Evolutionary conservation across 2,329 filamentous ascomycete genomes (phyloP).

Genomic region (Aspergillus nomiae): DNA sequence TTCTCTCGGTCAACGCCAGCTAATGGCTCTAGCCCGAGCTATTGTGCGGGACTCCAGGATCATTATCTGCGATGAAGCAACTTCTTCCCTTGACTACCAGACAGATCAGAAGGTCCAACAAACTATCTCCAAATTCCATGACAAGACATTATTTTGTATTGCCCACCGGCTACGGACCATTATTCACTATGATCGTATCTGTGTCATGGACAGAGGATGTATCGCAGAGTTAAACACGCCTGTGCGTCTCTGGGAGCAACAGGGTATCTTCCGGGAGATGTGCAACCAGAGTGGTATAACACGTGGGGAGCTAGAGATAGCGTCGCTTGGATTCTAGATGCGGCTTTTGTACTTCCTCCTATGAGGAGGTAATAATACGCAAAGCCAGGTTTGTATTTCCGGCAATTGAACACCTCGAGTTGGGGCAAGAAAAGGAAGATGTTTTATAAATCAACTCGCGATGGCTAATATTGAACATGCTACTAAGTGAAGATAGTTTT

Average conservation of each 20-base stretch:
- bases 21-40: slow-evolving; percentile 91
- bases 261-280: slow-evolving; percentile 85
- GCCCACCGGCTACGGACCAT: slow-evolving; percentile 91
- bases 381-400: too few relatives aligned
- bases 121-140: slow-evolving; percentile 85
- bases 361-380: too few relatives aligned
- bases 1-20: slow-evolving; percentile 88
- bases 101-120: slow-evolving; percentile 91
- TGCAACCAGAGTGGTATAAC: slow-evolving; percentile 82
- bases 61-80: slow-evolving; percentile 97
- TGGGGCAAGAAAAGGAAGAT: too few relatives aligned
- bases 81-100: slow-evolving; percentile 89
- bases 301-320: too few relatives aligned
- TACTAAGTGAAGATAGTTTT: too few relatives aligned
- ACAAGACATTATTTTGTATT: slow-evolving; percentile 88
- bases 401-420: too few relatives aligned
- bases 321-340: too few relatives aligned
- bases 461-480: too few relatives aligned
- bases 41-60: slow-evolving; percentile 86
- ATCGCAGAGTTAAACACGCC: slow-evolving; percentile 89
- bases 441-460: too few relatives aligned
- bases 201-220: slow-evolving; percentile 87
- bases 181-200: slow-evolving; percentile 90
- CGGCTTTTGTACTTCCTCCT: too few relatives aligned
- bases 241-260: slow-evolving; percentile 64